Conservation (phyloP, 805 yeast genomes). For the Zygotorulaspora chibaensis region DNA sequence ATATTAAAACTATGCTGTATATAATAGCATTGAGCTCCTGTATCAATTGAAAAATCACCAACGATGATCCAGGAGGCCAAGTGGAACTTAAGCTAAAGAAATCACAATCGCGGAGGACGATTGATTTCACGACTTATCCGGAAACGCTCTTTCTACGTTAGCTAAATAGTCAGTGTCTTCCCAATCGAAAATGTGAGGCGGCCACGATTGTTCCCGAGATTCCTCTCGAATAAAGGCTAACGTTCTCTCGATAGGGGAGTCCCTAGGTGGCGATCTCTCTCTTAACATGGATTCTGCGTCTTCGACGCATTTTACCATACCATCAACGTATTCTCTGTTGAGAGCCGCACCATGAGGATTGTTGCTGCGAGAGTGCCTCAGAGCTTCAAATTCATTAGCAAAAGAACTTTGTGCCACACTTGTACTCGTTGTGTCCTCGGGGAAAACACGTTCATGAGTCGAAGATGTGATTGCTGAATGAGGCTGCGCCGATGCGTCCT, state of each 20-base stretch:
- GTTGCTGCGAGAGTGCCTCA: too few relatives aligned
- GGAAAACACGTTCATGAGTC: slow-evolving; percentile 4
- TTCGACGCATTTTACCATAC: background rate
- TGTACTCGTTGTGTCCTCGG: background rate
- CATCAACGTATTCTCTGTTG: too few relatives aligned
- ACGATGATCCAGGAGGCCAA: too few relatives aligned
- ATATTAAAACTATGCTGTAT: too few relatives aligned
- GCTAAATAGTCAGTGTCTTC: slow-evolving; percentile 17
- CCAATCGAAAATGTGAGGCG: slow-evolving; percentile 19
- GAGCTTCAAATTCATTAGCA: too few relatives aligned
- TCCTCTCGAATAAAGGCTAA: slow-evolving; percentile 8
- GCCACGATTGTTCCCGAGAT: slow-evolving; percentile 5
- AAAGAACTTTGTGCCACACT: too few relatives aligned
- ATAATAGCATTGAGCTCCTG: too few relatives aligned
- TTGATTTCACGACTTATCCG: slow-evolving; percentile 7
- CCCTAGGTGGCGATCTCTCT: background rate
- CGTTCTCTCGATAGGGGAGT: slow-evolving; percentile 1
- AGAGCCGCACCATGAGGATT: too few relatives aligned
- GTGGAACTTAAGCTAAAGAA: too few relatives aligned
- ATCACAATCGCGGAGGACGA: too few relatives aligned
- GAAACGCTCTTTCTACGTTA: slow-evolving; percentile 21
- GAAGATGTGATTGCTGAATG: background rate
- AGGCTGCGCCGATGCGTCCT: background rate
- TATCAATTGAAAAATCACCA: too few relatives aligned
- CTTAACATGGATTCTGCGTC: background rate